phyloP scores from a whole-genome alignment of 768 basidiomycete species.

The Glaciozyma martinii region DNA sequence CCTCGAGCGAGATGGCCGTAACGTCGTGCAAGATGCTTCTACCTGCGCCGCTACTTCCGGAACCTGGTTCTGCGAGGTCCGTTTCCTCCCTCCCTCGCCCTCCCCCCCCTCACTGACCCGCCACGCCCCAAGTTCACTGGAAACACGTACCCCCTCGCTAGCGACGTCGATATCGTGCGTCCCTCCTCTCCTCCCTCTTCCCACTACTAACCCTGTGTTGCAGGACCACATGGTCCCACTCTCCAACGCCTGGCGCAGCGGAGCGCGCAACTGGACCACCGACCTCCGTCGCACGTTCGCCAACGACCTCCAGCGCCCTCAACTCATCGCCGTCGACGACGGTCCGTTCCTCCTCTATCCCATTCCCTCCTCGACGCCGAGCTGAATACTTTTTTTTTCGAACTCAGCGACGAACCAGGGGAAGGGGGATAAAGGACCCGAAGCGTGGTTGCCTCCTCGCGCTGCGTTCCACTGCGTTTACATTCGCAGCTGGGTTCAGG shows the following conservation, averaged over 20 bases:
- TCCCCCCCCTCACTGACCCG: neutral
- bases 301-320: neutral
- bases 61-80: neutral
- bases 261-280: neutral
- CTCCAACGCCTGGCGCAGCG: neutral
- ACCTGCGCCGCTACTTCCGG: neutral
- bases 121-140: neutral
- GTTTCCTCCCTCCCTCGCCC: neutral
- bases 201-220: neutral
- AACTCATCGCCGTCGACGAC: neutral
- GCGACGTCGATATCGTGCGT: neutral
- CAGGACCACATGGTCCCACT: neutral
- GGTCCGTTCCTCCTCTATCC: neutral
- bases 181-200: neutral
- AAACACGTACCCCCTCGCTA: neutral
- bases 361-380: neutral
- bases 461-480: neutral
- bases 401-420: neutral
- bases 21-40: neutral
- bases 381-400: neutral
- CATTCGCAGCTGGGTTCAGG: neutral
- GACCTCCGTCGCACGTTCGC: neutral
- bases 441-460: neutral
- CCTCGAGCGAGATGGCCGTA: neutral
- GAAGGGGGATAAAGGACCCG: neutral